A percentile compares a stretch with the other conserved stretches of the same genome.
phyloP scores from a whole-genome alignment of 345 rosid genomes.

The Schrenkiella parvula region DNA sequence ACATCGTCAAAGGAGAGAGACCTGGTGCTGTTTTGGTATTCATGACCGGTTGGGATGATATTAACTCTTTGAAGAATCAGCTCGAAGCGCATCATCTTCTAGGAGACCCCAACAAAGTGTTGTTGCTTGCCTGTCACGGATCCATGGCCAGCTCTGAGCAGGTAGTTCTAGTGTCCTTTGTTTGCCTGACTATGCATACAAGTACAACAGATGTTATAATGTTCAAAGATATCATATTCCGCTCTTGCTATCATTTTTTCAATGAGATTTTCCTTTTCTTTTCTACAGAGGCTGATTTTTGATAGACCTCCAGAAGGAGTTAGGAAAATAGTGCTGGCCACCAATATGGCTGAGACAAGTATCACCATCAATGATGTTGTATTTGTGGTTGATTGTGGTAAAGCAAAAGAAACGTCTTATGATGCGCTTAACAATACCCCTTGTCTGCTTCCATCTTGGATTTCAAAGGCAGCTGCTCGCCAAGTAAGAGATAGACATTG shows the following conservation, averaged over 20 bases:
- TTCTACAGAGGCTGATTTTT: conserved; percentile 79
- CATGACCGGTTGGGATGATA: conserved; percentile 99
- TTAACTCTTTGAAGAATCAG: conserved; percentile 83
- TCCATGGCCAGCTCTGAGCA: conserved; percentile 96
- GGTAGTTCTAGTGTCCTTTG: conserved; percentile 38
- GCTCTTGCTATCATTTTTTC: neutral
- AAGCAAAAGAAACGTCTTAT: conserved; percentile 96
- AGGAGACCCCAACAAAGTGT: conserved; percentile 74
- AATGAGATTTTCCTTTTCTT: neutral
- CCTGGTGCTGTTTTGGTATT: conserved; percentile 91
- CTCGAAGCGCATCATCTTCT: conserved; percentile 68
- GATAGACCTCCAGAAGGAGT: conserved; percentile 85
- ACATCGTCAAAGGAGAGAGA: conserved; percentile 69
- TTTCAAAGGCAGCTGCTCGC: conserved; percentile 91
- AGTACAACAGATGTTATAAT: too few relatives aligned
- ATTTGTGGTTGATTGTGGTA: conserved; percentile 94
- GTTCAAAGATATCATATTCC: too few relatives aligned
- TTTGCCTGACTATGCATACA: too few relatives aligned
- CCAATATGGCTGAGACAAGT: conserved; percentile 99
- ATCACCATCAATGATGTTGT: conserved; percentile 95
- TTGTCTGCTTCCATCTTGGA: conserved; percentile 95
- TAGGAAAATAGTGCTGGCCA: conserved; percentile 88
- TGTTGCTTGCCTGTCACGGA: conserved; percentile 93
- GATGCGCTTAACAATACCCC: conserved; percentile 97
- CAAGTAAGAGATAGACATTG: conserved; percentile 54